These are phyloP conservation scores for Phoma herbarum DNA, from an alignment of 2,329 filamentous ascomycete genomes.

Conservation along the genomic window DNA sequence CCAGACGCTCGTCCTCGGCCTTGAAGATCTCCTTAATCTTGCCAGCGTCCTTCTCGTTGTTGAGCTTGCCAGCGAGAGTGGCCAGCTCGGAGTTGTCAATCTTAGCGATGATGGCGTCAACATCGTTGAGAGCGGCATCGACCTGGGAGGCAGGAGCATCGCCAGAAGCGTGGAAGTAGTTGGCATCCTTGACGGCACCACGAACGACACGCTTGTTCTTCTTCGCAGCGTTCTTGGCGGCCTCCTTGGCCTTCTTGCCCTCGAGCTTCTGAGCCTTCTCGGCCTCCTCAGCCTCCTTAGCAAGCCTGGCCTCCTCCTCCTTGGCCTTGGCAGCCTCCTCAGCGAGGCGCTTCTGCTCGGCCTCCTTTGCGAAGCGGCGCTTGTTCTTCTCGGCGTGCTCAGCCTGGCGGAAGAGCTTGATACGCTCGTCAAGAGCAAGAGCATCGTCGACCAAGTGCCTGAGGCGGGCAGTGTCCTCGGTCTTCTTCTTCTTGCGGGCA, in stretches of 20 bases:
- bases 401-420: slow-evolving; percentile 95
- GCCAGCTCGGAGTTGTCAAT: slow-evolving; percentile 92
- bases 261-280: slow-evolving; percentile 86
- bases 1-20: slow-evolving; percentile 78
- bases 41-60: slow-evolving; percentile 76
- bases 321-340: slow-evolving; percentile 87
- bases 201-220: slow-evolving; percentile 99
- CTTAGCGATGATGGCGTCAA: slow-evolving; percentile 87
- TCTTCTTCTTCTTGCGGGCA: slow-evolving; percentile 99
- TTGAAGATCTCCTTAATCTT: slow-evolving; percentile 88
- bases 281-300: slow-evolving; percentile 84
- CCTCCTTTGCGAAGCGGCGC: slow-evolving; percentile 89
- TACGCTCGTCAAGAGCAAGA: slow-evolving; percentile 86
- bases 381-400: slow-evolving; percentile 96
- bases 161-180: slow-evolving; percentile 80
- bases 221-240: slow-evolving; percentile 98
- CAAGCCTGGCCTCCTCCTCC: slow-evolving; percentile 80
- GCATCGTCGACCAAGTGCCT: slow-evolving; percentile 89
- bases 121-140: slow-evolving; percentile 82
- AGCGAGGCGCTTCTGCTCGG: slow-evolving; percentile 83
- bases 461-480: slow-evolving; percentile 91
- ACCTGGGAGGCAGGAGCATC: slow-evolving; percentile 81
- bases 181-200: slow-evolving; percentile 92
- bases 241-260: slow-evolving; percentile 96
- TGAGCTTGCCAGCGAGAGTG: slow-evolving; percentile 80